Evolutionary conservation across 441 rosid species (phyloP).

Genomic region (Adansonia grandidieri): DNA sequence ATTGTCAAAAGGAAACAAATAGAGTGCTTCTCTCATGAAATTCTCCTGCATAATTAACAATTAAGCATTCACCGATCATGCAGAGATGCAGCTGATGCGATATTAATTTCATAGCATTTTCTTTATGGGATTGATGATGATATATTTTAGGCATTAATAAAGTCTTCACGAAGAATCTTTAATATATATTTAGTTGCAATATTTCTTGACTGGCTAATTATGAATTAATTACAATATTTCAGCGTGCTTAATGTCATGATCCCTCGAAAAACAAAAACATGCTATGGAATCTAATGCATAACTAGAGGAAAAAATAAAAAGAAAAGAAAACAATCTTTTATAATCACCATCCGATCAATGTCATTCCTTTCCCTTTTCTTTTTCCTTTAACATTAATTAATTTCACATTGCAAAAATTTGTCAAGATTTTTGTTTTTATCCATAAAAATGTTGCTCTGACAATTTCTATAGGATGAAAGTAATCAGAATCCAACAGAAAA

Average conservation of each 20-base stretch:
- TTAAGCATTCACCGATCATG: background rate
- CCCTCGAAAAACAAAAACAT: background rate
- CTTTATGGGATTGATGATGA: background rate
- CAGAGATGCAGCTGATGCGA: background rate
- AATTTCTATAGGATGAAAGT: background rate
- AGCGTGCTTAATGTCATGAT: background rate
- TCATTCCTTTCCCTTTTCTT: background rate
- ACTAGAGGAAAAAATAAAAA: no score
- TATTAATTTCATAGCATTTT: background rate
- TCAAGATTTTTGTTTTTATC: background rate
- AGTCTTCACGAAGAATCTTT: constrained; percentile 8
- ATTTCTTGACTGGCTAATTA: no score
- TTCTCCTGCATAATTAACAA: background rate
- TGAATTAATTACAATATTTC: background rate
- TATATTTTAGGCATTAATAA: background rate
- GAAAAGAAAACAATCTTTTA: background rate
- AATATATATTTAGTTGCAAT: background rate
- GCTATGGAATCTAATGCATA: background rate
- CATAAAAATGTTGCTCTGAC: background rate
- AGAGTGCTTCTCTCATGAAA: background rate
- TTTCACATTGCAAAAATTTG: background rate
- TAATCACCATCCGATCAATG: background rate
- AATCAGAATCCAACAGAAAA: background rate
- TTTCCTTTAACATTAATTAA: background rate
- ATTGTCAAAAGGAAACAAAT: background rate